phyloP scores from a whole-genome alignment of 805 yeast species.

The Lipomyces chichibuensis region DNA sequence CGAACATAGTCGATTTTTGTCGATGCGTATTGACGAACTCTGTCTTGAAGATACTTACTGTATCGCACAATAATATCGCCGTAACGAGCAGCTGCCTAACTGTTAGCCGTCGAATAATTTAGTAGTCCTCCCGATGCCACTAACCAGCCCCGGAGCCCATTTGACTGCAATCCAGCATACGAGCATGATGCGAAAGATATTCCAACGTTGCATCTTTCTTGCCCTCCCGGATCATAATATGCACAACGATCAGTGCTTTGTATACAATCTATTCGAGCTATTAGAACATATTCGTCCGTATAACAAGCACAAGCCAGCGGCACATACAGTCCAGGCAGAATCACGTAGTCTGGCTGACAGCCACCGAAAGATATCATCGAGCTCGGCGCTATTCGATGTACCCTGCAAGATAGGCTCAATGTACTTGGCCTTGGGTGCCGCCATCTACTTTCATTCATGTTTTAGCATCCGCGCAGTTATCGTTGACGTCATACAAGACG shows the following conservation, averaged over 20 bases:
- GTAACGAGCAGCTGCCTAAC: conserved; percentile 38
- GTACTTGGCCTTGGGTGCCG: conserved; percentile 97
- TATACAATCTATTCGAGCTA: conserved; percentile 56
- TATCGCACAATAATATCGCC: conserved; percentile 59
- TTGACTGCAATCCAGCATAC: conserved; percentile 53
- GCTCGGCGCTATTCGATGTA: conserved; percentile 60
- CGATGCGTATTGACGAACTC: conserved; percentile 69
- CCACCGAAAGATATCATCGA: conserved; percentile 69
- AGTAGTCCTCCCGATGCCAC: conserved; percentile 37
- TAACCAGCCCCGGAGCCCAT: conserved; percentile 41
- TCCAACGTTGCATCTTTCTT: conserved; percentile 71
- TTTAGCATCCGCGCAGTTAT: conserved; percentile 13
- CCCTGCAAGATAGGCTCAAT: conserved; percentile 88
- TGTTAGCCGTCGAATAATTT: neutral
- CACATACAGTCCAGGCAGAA: conserved; percentile 71
- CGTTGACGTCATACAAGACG: neutral
- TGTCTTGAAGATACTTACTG: conserved; percentile 65
- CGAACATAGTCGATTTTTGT: conserved; percentile 77
- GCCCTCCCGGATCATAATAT: conserved; percentile 92
- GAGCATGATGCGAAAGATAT: conserved; percentile 56
- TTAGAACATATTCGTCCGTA: neutral
- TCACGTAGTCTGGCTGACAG: conserved; percentile 68
- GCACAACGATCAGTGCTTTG: conserved; percentile 81
- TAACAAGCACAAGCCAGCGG: neutral
- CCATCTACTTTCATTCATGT: conserved; percentile 56